phyloP scores from a whole-genome alignment of 352 stramenopile genomes.

The Phytophthora uliginosa region DNA sequence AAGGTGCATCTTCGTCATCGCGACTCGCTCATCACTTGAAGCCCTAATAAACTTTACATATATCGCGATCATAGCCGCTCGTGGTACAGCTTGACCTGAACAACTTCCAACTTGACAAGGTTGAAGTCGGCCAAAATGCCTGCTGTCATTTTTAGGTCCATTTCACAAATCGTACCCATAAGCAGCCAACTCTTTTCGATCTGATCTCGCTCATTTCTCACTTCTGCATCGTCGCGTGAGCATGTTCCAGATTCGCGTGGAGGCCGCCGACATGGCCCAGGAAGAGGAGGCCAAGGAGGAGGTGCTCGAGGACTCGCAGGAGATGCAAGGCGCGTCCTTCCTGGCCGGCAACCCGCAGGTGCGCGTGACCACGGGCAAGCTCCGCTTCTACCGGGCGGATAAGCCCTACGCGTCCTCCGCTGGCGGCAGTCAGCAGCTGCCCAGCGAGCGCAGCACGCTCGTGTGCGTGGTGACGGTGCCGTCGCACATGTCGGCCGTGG shows the following conservation, averaged over 20 bases:
- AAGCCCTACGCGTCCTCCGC: slow-evolving; percentile 46
- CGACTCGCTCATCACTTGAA: neutral
- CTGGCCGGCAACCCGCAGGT: slow-evolving; percentile 86
- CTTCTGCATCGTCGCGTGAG: neutral
- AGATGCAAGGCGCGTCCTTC: slow-evolving; percentile 57
- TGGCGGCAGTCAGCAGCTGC: slow-evolving; percentile 50
- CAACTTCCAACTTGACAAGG: neutral
- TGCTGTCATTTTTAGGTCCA: neutral
- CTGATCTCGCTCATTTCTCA: neutral
- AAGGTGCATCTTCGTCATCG: neutral
- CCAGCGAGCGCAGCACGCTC: slow-evolving; percentile 77
- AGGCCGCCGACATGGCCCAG: slow-evolving; percentile 53
- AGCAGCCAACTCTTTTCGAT: neutral
- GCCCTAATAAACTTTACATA: neutral
- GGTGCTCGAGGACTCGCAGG: slow-evolving; percentile 24
- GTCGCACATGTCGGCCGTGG: slow-evolving; percentile 86
- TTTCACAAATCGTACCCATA: neutral
- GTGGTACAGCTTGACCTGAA: neutral
- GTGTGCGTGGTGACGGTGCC: slow-evolving; percentile 88
- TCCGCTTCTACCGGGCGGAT: slow-evolving; percentile 87
- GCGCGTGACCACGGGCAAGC: slow-evolving; percentile 75
- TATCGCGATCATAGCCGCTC: neutral
- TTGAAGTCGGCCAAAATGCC: neutral
- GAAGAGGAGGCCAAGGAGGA: slow-evolving; percentile 53
- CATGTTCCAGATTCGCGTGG: slow-evolving; percentile 91